phyloP scores from a whole-genome alignment of 108 stramenopile genomes.

The Aurantiochytrium sp. region DNA sequence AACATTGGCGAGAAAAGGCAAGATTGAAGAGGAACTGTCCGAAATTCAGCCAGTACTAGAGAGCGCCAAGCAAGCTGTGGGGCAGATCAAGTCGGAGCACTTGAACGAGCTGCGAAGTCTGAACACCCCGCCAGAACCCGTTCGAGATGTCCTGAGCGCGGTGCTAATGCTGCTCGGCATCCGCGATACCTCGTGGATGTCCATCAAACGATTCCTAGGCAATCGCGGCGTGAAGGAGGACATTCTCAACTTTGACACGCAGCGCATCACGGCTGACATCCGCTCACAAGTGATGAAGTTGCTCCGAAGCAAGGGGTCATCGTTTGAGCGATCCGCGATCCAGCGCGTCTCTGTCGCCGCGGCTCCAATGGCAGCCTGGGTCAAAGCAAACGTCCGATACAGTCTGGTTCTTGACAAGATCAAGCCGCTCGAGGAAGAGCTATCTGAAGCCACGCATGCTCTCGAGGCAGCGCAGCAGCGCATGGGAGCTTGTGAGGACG shows the following conservation, averaged over 20 bases:
- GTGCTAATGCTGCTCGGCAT: conserved; percentile 56
- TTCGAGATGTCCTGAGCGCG: conserved; percentile 48
- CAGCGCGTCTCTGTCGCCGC: conserved; percentile 51
- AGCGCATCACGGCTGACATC: conserved; percentile 36
- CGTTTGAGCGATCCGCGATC: conserved; percentile 48
- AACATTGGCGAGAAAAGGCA: conserved; percentile 39
- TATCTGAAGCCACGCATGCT: conserved; percentile 30
- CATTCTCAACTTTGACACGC: conserved; percentile 55
- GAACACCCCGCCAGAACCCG: conserved; percentile 53
- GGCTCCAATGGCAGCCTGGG: conserved; percentile 56
- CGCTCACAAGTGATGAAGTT: conserved; percentile 44
- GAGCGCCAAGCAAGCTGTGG: conserved; percentile 52
- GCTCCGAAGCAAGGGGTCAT: conserved; percentile 35
- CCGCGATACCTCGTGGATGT: conserved; percentile 46
- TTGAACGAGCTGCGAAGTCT: conserved; percentile 51
- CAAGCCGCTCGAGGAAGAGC: conserved; percentile 45
- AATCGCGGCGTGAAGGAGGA: conserved; percentile 56
- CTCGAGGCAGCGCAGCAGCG: conserved; percentile 34
- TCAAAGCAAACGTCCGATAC: conserved; percentile 56
- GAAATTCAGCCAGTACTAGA: conserved; percentile 53
- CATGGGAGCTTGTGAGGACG: conserved; percentile 43
- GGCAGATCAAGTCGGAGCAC: conserved; percentile 45
- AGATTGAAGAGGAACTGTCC: conserved; percentile 47
- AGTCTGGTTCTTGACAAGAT: conserved; percentile 51
- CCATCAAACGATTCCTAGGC: conserved; percentile 55